Evolutionary conservation across 768 basidiomycete species (phyloP).

Genomic region (Collybia nuda): DNA sequence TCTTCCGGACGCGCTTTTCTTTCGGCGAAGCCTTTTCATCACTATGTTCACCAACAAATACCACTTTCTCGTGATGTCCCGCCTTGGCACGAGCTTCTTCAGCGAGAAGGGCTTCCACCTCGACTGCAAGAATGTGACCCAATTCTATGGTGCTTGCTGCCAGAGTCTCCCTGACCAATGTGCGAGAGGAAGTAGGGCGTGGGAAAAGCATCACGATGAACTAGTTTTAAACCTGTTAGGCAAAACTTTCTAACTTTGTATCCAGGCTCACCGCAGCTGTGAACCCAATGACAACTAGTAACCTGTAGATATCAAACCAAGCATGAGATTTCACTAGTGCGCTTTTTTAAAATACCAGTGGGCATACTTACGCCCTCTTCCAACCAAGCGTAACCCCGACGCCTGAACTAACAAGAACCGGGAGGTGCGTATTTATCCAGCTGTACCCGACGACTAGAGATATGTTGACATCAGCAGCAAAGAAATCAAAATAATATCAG

Average conservation of each 20-base stretch:
- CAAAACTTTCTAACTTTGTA: background rate
- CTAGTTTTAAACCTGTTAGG: constrained; percentile 14
- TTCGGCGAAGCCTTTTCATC: constrained; percentile 28
- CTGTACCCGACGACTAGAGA: constrained; percentile 38
- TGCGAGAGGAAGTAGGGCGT: constrained; percentile 39
- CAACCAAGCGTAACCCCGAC: constrained; percentile 37
- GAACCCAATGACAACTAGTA: constrained; percentile 45
- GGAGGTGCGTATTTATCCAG: constrained; percentile 36
- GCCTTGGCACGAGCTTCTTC: constrained; percentile 36
- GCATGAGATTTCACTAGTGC: background rate
- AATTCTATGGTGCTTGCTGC: constrained; percentile 34
- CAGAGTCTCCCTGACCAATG: constrained; percentile 39
- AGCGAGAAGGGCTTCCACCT: constrained; percentile 43
- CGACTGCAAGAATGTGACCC: constrained; percentile 35
- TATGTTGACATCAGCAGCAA: background rate
- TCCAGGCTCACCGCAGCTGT: constrained; percentile 33
- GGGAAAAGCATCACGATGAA: constrained; percentile 49
- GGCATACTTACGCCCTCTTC: constrained; percentile 37
- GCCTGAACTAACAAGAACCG: constrained; percentile 27
- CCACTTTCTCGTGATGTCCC: constrained; percentile 27
- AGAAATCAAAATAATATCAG: background rate
- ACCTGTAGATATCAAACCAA: constrained; percentile 15
- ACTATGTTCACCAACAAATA: constrained; percentile 19
- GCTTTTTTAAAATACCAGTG: no score
- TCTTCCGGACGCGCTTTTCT: constrained; percentile 35